These are phyloP conservation scores for Penicillium paradoxum DNA, from an alignment of 495 filamentous ascomycete genomes.

Conservation along the genomic window DNA sequence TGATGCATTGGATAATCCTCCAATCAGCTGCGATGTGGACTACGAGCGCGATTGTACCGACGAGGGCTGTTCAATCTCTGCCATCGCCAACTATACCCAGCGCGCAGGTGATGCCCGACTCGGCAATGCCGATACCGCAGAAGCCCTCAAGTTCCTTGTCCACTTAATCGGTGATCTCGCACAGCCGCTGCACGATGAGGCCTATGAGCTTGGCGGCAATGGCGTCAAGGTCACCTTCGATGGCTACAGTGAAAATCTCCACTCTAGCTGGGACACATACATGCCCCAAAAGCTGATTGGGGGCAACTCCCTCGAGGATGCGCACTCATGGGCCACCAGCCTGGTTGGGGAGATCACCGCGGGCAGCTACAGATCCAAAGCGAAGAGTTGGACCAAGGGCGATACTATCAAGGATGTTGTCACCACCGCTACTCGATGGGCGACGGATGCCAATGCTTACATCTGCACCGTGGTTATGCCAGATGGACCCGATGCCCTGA, in stretches of 20 bases:
- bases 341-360: constrained; percentile 41
- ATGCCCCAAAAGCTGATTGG: constrained; percentile 56
- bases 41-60: constrained; percentile 53
- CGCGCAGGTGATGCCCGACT: constrained; percentile 21
- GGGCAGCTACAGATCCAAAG: constrained; percentile 42
- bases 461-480: constrained; percentile 52
- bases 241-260: constrained; percentile 53
- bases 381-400: constrained; percentile 46
- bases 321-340: constrained; percentile 30
- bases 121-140: constrained; percentile 8
- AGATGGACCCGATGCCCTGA: constrained; percentile 18
- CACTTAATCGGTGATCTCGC: constrained; percentile 59
- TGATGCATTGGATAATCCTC: constrained; percentile 60
- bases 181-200: constrained; percentile 61
- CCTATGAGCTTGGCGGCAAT: constrained; percentile 54
- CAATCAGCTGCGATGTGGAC: constrained; percentile 51
- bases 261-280: constrained; percentile 59
- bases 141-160: constrained; percentile 50
- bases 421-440: constrained; percentile 48
- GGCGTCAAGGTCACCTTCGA: constrained; percentile 53
- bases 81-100: constrained; percentile 55
- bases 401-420: constrained; percentile 33
- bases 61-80: constrained; percentile 55
- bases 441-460: constrained; percentile 51
- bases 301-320: constrained; percentile 26